phyloP scores from a whole-genome alignment of 2,329 filamentous ascomycete genomes.

The Thelonectria rubi region DNA sequence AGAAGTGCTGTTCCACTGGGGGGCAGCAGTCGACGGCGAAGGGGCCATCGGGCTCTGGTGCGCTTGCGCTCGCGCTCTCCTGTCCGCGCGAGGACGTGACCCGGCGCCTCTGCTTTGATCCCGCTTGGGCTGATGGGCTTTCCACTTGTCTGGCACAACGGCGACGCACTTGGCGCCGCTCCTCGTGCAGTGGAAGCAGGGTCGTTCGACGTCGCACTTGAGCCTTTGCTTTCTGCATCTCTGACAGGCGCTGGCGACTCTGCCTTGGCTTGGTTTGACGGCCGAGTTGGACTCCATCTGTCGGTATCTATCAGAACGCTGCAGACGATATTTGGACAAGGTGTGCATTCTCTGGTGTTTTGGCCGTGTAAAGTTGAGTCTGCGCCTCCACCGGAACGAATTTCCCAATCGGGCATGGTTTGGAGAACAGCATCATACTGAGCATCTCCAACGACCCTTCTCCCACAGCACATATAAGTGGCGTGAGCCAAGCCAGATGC shows the following conservation, averaged over 20 bases:
- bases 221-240: slow-evolving; percentile 16
- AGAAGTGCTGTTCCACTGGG: slow-evolving; percentile 7
- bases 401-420: not conserved
- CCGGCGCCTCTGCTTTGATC: not conserved
- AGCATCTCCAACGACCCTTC: no score
- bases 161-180: slow-evolving; percentile 3
- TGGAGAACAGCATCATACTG: no score
- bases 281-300: no score
- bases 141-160: slow-evolving; percentile 3
- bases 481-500: no score
- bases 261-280: not conserved
- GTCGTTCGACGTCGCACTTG: slow-evolving; percentile 14
- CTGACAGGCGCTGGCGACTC: slow-evolving; percentile 11
- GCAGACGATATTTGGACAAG: not conserved
- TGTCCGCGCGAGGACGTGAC: no score
- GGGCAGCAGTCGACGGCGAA: not conserved
- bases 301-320: no score
- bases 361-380: no score
- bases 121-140: slow-evolving; percentile 2
- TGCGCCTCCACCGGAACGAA: not conserved
- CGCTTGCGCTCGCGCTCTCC: no score
- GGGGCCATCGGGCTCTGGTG: no score
- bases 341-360: no score
- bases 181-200: slow-evolving; percentile 12
- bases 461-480: no score